Percentiles rank a stretch among this genome's conserved stretches.
Conservation (phyloP, 768 basidiomycete genomes). For the Strobilomyces echinocephalus region DNA sequence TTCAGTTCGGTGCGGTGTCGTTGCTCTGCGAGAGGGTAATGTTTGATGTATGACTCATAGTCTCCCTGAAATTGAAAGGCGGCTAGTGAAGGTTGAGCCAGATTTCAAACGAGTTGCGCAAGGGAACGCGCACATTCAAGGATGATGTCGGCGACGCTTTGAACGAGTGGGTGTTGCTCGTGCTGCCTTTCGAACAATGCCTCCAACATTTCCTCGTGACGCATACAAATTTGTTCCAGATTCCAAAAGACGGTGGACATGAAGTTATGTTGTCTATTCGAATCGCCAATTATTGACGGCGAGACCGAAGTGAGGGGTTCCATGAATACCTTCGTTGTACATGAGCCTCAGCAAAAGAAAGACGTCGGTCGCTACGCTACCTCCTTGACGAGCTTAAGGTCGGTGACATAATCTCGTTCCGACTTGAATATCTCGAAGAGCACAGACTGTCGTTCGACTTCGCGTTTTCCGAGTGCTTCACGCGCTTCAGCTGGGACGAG, state of each 20-base stretch:
- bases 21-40: slow-evolving; percentile 84
- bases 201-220: slow-evolving; percentile 66
- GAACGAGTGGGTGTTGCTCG: slow-evolving; percentile 80
- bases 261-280: slow-evolving; percentile 56
- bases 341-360: slow-evolving; percentile 1
- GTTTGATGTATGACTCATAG: slow-evolving; percentile 82
- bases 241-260: slow-evolving; percentile 84
- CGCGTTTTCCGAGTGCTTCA: slow-evolving; percentile 65
- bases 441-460: slow-evolving; percentile 80
- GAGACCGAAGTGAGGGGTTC: slow-evolving; percentile 53
- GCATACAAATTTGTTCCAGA: slow-evolving; percentile 56
- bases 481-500: slow-evolving; percentile 71
- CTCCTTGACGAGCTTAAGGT: slow-evolving; percentile 66
- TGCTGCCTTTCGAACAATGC: slow-evolving; percentile 75
- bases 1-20: slow-evolving; percentile 73
- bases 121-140: slow-evolving; percentile 56
- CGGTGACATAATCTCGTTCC: slow-evolving; percentile 83
- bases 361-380: slow-evolving; percentile 33
- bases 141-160: slow-evolving; percentile 80
- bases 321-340: slow-evolving; percentile 59
- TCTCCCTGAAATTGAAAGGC: slow-evolving; percentile 48
- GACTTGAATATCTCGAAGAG: slow-evolving; percentile 89
- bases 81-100: slow-evolving; percentile 24
- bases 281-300: slow-evolving; percentile 59
- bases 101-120: slow-evolving; percentile 2